Percentiles rank a stretch among this genome's conserved stretches.
Evolutionary conservation across 2,329 filamentous ascomycete genomes (phyloP).

Genomic region (Aspergillus viridinutans): DNA sequence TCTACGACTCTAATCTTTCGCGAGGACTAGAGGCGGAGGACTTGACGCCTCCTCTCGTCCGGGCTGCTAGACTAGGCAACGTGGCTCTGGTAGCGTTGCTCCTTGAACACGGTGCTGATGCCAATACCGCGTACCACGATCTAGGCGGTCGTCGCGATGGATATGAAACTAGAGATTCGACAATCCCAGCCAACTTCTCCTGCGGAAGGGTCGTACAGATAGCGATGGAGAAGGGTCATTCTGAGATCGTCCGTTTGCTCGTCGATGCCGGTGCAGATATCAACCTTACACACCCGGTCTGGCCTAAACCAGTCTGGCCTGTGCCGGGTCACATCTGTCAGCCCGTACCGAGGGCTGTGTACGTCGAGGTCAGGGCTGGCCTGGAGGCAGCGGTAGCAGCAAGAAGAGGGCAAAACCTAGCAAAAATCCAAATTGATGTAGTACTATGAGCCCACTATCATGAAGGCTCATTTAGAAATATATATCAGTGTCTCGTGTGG

Average conservation of each 20-base stretch:
- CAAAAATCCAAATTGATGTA: neutral
- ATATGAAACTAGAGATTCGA: slow-evolving; percentile 7
- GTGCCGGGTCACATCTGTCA: slow-evolving; percentile 1
- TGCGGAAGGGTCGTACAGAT: slow-evolving; percentile 14
- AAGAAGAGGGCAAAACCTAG: neutral
- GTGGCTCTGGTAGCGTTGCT: neutral
- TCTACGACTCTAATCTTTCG: slow-evolving; percentile 2
- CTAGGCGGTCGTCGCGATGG: neutral
- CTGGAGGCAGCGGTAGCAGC: neutral
- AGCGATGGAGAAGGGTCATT: slow-evolving; percentile 12
- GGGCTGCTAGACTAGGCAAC: slow-evolving; percentile 1
- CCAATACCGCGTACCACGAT: slow-evolving; percentile 2
- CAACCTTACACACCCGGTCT: slow-evolving; percentile 1
- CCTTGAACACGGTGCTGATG: slow-evolving; percentile 1
- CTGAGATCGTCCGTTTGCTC: neutral
- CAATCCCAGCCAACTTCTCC: slow-evolving; percentile 9
- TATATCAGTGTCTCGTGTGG: neutral
- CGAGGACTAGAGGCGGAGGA: neutral
- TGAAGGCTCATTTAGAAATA: neutral
- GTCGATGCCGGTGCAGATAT: slow-evolving; percentile 1
- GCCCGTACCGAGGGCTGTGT: slow-evolving; percentile 4
- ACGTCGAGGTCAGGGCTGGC: neutral
- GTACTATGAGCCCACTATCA: neutral
- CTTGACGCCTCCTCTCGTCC: slow-evolving; percentile 2
- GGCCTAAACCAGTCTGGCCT: neutral